Conservation (phyloP, 1,284 basidiomycete genomes). For the Trichosporon coremiiforme region DNA sequence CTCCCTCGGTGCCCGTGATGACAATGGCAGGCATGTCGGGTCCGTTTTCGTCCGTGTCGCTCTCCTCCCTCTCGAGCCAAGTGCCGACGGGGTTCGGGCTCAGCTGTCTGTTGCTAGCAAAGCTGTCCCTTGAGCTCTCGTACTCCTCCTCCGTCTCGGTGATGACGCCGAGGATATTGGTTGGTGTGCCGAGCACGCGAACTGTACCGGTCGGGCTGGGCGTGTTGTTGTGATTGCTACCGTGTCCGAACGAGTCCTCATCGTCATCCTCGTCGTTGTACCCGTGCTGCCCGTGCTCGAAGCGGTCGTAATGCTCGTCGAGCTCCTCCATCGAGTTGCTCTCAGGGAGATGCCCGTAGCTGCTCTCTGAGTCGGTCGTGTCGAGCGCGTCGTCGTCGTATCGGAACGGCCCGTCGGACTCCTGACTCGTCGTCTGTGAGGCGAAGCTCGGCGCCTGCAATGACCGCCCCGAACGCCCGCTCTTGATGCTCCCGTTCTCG, state of each 20-base stretch:
- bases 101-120: neutral
- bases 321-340: neutral
- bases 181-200: slow-evolving; percentile 12
- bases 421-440: neutral
- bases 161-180: slow-evolving; percentile 13
- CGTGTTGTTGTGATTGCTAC: neutral
- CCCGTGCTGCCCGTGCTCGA: neutral
- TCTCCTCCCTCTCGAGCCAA: slow-evolving; percentile 3
- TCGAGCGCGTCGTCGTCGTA: neutral
- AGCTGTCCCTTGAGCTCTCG: neutral
- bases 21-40: neutral
- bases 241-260: neutral
- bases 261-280: neutral
- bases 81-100: slow-evolving; percentile 11
- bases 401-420: slow-evolving; percentile 9
- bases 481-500: neutral
- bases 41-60: neutral
- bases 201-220: slow-evolving; percentile 7
- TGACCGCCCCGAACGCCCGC: neutral
- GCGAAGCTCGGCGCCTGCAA: slow-evolving; percentile 9
- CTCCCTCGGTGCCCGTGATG: slow-evolving; percentile 7
- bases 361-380: slow-evolving; percentile 9
- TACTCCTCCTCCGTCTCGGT: slow-evolving; percentile 16
- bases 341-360: slow-evolving; percentile 17
- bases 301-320: neutral